Conservation (phyloP, 768 basidiomycete species). For the Serendipita sp. region DNA sequence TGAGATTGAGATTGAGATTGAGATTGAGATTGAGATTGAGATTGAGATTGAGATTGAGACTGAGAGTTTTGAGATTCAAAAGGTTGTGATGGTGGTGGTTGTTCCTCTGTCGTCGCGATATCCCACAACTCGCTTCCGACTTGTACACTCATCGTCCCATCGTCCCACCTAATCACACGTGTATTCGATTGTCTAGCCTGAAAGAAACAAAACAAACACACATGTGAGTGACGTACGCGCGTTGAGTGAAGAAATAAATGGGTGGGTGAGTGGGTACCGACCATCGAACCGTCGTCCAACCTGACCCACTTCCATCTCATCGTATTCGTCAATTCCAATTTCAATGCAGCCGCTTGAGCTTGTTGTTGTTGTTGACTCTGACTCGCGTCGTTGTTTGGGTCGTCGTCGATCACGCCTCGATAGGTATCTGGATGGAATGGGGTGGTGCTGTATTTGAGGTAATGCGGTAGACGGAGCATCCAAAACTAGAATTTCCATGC, state of each 20-base stretch:
- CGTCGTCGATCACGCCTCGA: conserved; percentile 64
- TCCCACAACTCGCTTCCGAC: conserved; percentile 92
- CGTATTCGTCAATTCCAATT: conserved; percentile 83
- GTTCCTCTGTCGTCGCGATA: conserved; percentile 20
- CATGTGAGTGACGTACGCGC: too few relatives aligned
- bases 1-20: conserved; percentile 12
- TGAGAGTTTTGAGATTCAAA: conserved; percentile 13
- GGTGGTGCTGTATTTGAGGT: conserved; percentile 73
- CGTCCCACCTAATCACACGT: conserved; percentile 87
- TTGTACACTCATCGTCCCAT: conserved; percentile 77
- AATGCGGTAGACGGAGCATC: conserved; percentile 89
- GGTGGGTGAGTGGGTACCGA: conserved; percentile 25
- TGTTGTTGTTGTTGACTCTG: conserved; percentile 20
- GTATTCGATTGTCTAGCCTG: conserved; percentile 80
- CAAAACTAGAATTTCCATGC: conserved; percentile 39
- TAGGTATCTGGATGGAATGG: conserved; percentile 83
- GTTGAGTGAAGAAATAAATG: not conserved
- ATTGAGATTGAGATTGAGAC: conserved; percentile 20
- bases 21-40: conserved; percentile 16
- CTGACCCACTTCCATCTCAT: conserved; percentile 90
- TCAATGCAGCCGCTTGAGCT: conserved; percentile 43
- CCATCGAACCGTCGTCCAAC: conserved; percentile 56
- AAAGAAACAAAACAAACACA: not conserved
- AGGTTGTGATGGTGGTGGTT: conserved; percentile 24
- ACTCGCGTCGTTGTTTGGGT: conserved; percentile 11